Conservation (phyloP, 2,329 filamentous ascomycete genomes). For the Trichoderma koningiopsis region DNA sequence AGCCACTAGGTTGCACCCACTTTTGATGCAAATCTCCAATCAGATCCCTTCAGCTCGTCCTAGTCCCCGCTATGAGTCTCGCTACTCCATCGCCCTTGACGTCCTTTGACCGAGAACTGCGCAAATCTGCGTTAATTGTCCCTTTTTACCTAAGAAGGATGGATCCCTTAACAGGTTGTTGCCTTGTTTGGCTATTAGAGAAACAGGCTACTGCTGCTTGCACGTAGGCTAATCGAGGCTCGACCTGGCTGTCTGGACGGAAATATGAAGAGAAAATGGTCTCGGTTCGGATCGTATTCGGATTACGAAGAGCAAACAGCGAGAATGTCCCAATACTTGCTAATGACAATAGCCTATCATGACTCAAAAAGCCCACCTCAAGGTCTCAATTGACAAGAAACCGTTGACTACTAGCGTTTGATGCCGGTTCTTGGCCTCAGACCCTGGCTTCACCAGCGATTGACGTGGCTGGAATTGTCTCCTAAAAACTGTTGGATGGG, state of each 20-base stretch:
- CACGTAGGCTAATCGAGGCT: not conserved
- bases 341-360: not conserved
- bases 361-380: not conserved
- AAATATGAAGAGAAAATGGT: not conserved
- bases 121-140: slow-evolving; percentile 12
- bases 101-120: not conserved
- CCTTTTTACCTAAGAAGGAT: not conserved
- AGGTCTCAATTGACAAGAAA: not conserved
- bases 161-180: not conserved
- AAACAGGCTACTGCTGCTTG: not conserved
- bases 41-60: not conserved
- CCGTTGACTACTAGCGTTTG: slow-evolving; percentile 1
- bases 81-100: slow-evolving; percentile 7
- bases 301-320: not conserved
- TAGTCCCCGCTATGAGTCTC: not conserved
- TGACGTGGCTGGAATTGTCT: not conserved
- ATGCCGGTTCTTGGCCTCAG: not conserved
- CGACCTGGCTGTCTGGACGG: not conserved
- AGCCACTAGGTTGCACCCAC: not conserved
- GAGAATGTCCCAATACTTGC: not conserved
- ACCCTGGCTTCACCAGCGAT: not conserved
- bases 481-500: not conserved
- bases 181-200: not conserved
- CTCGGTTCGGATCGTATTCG: slow-evolving; percentile 11
- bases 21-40: not conserved